phyloP scores from a whole-genome alignment of 768 basidiomycete species.

The Trametes maxima region DNA sequence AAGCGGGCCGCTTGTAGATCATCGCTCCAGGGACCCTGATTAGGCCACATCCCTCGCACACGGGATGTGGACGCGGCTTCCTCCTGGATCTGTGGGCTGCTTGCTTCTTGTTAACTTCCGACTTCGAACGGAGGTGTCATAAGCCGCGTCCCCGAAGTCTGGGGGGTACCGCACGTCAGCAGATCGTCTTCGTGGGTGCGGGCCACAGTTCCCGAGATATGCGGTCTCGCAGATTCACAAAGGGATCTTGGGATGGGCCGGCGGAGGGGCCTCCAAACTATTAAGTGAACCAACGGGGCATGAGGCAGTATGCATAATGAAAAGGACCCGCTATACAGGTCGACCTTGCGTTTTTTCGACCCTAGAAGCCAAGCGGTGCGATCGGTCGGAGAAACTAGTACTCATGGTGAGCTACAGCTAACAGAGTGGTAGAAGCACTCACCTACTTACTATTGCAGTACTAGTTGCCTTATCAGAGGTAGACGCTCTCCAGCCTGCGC shows the following conservation, averaged over 20 bases:
- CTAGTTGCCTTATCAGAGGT: too few relatives aligned
- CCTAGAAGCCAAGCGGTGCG: too few relatives aligned
- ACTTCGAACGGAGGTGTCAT: conserved; percentile 14
- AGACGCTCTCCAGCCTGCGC: neutral
- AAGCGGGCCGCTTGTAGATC: neutral
- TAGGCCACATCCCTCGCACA: neutral
- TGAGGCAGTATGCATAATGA: too few relatives aligned
- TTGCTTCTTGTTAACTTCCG: conserved; percentile 10
- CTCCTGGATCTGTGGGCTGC: conserved; percentile 1
- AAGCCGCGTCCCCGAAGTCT: conserved; percentile 8
- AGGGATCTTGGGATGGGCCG: neutral
- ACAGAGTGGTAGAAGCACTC: neutral
- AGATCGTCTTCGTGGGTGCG: neutral
- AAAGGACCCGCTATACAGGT: too few relatives aligned
- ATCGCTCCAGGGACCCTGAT: too few relatives aligned
- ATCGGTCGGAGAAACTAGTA: too few relatives aligned
- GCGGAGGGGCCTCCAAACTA: neutral
- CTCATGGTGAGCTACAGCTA: neutral
- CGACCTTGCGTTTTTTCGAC: too few relatives aligned
- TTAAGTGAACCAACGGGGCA: too few relatives aligned
- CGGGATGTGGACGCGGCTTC: neutral
- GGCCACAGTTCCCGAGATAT: neutral
- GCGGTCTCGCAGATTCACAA: neutral
- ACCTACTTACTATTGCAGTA: too few relatives aligned
- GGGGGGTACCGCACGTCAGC: neutral